Conservation (phyloP, 805 yeast genomes). For the Nakazawaea ishiwadae region DNA sequence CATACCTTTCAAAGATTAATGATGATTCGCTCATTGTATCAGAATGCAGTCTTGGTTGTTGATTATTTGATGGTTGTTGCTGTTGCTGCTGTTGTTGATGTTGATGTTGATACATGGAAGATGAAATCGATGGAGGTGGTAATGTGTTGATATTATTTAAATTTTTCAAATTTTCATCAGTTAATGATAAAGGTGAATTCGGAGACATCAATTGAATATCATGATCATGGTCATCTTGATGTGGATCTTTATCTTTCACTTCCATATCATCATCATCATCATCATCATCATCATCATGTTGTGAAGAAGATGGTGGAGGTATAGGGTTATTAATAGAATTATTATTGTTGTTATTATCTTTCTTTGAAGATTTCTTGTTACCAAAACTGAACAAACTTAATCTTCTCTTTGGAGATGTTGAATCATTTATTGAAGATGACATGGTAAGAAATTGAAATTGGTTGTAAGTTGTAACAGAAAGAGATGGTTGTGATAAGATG, state of each 20-base stretch:
- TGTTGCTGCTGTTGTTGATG: not conserved
- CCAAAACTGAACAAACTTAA: constrained; percentile 12
- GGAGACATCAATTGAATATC: constrained; percentile 9
- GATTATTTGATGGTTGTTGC: too few species aligned
- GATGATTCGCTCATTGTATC: constrained; percentile 29
- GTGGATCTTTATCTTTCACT: not conserved
- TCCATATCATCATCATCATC: not conserved
- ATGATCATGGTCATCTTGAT: not conserved
- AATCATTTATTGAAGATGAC: constrained; percentile 1
- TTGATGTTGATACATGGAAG: not conserved
- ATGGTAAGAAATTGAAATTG: not conserved
- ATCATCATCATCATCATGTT: not conserved
- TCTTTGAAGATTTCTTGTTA: constrained; percentile 3
- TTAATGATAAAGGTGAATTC: constrained; percentile 12
- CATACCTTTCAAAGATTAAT: constrained; percentile 61
- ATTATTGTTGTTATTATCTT: not conserved
- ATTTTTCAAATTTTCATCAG: constrained; percentile 12
- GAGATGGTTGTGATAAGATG: too few species aligned
- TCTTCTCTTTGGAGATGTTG: constrained; percentile 10
- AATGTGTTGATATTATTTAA: constrained; percentile 5
- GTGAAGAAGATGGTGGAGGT: not conserved
- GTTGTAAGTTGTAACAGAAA: too few species aligned
- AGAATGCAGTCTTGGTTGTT: too few species aligned
- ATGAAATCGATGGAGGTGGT: constrained; percentile 9
- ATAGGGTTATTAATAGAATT: not conserved